Evolutionary conservation across 2,329 filamentous ascomycete species (phyloP), one percentile per base, ranked within the genome.

Genomic region (Dactylellina drechsleri): DNA sequence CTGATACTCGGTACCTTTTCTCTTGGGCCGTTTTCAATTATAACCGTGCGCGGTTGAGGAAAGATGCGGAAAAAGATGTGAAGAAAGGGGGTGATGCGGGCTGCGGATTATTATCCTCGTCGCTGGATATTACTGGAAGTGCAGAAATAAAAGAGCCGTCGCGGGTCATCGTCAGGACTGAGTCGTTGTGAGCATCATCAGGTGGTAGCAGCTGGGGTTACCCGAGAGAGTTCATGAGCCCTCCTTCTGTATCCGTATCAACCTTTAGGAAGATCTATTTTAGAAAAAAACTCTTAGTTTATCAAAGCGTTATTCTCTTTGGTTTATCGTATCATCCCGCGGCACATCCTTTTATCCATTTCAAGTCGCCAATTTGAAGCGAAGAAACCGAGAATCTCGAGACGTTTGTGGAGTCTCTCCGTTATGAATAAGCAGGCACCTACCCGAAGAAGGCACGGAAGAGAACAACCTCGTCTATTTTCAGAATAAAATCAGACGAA

Each of bases 381-480:
- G 54, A 72, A 65, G 20, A 49, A 72, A 31, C 67, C 67, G 67
- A 71, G 66, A 68, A 56, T 66, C 43, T 36, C 57, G 50, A 41
- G 31, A 43, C 65, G 47, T 68, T 60, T 62, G 65, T 68, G 64
- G 64, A 60, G 64, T 23, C 49, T 45, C 18, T 36, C 7, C 36
- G 18, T 41, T 49, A 13, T 45, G 52, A 59, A 56, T 50, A 68
- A 61, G 49, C 65, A 73, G 54, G 62, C 70, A 74, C 70, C 70
- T 74, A 74, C 70, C 70, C 70, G 70, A 74, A 67, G 57, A 74
- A 74, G 70, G 62, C 59, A 66, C 70, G 70, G 70, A 74, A 67
- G 49, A 74, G 57, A 67, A 72, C 31, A 62, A 20, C 15, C 52
- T 66, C 68, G 70, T 74, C 62, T 74, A 74, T 74, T 74, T 74